Base-by-base conservation (phyloP, 192 early-diverging fungal species). In the Umbelopsis isabellina region DNA sequence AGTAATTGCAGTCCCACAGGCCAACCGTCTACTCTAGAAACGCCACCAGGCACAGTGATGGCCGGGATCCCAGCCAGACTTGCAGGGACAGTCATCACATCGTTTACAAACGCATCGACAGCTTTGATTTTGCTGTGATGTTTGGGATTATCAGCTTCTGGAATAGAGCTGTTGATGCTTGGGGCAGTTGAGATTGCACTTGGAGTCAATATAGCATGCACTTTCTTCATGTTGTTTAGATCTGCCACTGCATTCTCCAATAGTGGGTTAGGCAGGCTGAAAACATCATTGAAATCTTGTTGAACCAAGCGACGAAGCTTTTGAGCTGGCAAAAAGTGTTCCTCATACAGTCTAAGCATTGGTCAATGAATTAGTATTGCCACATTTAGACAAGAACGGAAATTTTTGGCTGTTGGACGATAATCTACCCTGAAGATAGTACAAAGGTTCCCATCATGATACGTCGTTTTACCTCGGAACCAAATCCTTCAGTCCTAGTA, bases 71-170 rank as follows among this genome's bases (percentile, higher is more conserved):
- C 96, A 0, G 94, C 95, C 68, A 98, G 79, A 67, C 89, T 93
- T 6, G 92, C 91, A 16, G 96, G 92, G 1, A 97, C 89, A 7
- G 95, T 97, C 84, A 96, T 87, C 16, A 95, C 89, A 82, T 98
- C 96, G 72, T 93, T 91, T 46, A 93, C 79, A 67, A 92, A 97
- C n/a, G 76, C 82, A 35, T 86, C 72, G 7, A 89, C 82, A 9
- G 81, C 78, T 46, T 76, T 74, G 18, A 72, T 71, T 18, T 68
- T 51, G 37, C 22, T 48, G 16, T 66, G 73, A 21, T 69, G 76
- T 22, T 66, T 46, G 10, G 22, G 22, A 18, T 61, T 51, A 33
- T 68, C 47, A 15, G 18, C 44, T 16, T 66, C 18, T 0, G 55
- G 25, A 23, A 64, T 53, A n/a, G 61, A 69, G 33, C 82, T 76